Evolutionary conservation across 257 asterid species (phyloP).

Genomic region (Cruciata laevipes): DNA sequence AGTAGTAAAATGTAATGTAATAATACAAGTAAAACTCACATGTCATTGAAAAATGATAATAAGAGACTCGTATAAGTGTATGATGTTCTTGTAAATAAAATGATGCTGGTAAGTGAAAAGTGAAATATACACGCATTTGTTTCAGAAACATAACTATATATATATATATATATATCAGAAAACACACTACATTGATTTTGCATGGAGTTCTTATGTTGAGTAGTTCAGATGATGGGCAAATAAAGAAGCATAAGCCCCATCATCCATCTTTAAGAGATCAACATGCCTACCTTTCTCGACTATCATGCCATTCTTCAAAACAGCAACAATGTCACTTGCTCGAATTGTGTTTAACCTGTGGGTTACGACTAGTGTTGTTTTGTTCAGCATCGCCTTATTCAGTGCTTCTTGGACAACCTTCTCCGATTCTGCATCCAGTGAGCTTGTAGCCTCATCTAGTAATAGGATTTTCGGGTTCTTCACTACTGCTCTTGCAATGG

Average conservation of each 20-base stretch:
- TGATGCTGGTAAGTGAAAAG: no score
- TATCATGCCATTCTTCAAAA: constrained; percentile 17
- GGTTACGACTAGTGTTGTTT: constrained; percentile 14
- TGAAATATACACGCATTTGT: no score
- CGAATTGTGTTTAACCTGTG: constrained; percentile 14
- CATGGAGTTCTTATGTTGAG: neutral
- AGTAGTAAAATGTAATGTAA: no score
- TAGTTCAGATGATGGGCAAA: neutral
- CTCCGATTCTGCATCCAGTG: constrained; percentile 22
- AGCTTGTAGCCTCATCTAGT: constrained; percentile 32
- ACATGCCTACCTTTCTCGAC: constrained; percentile 21
- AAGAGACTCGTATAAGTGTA: no score
- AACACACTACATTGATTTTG: neutral
- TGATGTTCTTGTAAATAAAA: no score
- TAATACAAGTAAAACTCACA: no score
- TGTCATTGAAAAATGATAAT: no score
- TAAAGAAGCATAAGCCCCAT: constrained; percentile 21
- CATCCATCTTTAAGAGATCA: constrained; percentile 7
- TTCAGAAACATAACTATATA: no score
- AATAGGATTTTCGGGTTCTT: constrained; percentile 20
- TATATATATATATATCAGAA: no score
- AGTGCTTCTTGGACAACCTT: constrained; percentile 17
- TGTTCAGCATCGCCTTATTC: constrained; percentile 7
- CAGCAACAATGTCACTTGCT: constrained; percentile 17
- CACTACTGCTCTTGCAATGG: constrained; percentile 26